These are phyloP conservation scores for Trametes cingulata DNA, from an alignment of 768 basidiomycete genomes.

Conservation along the genomic window DNA sequence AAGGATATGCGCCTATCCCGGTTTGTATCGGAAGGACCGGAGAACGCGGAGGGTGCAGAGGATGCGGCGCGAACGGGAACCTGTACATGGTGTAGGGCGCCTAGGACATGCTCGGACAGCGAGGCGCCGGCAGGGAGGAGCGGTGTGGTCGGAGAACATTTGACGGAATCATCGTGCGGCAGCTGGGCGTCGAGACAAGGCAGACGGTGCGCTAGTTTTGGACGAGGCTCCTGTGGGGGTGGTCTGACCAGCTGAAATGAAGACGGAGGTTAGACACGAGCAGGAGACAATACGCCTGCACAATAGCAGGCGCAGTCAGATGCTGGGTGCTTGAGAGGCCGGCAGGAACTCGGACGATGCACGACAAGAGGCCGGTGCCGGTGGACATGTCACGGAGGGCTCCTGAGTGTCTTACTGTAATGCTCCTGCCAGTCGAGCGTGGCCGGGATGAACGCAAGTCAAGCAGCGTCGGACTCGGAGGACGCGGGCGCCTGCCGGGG, in stretches of 20 bases:
- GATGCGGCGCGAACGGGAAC: too few species aligned
- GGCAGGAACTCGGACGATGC: neutral
- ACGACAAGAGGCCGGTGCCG: neutral
- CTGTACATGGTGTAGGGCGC: neutral
- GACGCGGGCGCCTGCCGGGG: constrained; percentile 1
- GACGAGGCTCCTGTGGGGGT: constrained; percentile 3
- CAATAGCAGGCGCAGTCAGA: constrained; percentile 14
- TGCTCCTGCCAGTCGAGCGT: neutral
- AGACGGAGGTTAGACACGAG: constrained; percentile 9
- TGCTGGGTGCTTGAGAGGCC: neutral
- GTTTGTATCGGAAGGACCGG: too few species aligned
- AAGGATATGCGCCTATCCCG: too few species aligned
- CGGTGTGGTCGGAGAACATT: neutral
- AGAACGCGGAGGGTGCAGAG: too few species aligned
- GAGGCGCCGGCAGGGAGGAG: constrained; percentile 8
- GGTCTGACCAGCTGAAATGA: constrained; percentile 12
- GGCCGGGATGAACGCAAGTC: neutral
- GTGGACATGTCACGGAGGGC: neutral
- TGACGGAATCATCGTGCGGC: neutral
- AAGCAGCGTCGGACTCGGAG: neutral
- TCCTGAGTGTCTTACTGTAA: too few species aligned
- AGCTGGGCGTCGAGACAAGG: neutral
- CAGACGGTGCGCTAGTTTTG: neutral
- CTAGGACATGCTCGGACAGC: neutral
- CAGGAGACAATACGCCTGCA: constrained; percentile 6